phyloP scores from a whole-genome alignment of 306 rosid species.

The Benincasa hispida region DNA sequence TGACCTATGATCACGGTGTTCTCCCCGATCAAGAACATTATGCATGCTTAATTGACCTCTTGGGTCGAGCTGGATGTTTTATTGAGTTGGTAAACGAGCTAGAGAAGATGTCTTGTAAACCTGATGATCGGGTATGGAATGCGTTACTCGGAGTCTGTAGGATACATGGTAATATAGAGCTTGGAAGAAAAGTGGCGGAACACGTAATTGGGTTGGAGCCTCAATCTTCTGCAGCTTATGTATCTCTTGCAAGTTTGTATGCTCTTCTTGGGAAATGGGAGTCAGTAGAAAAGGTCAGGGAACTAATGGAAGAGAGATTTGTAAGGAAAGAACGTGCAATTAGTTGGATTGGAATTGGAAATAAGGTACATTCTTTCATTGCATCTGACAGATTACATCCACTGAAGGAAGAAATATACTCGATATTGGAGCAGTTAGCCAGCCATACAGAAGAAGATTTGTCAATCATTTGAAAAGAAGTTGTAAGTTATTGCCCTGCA shows the following conservation, averaged over 20 bases:
- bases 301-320: slow-evolving; percentile 38
- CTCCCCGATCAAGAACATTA: slow-evolving; percentile 71
- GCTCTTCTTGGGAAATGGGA: slow-evolving; percentile 55
- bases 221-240: slow-evolving; percentile 36
- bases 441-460: slow-evolving; percentile 32
- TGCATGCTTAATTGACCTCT: slow-evolving; percentile 59
- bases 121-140: slow-evolving; percentile 38
- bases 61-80: slow-evolving; percentile 46
- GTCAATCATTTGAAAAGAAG: slow-evolving; percentile 19
- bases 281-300: slow-evolving; percentile 39
- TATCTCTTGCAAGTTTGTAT: slow-evolving; percentile 47
- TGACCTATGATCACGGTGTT: slow-evolving; percentile 34
- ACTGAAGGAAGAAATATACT: slow-evolving; percentile 40
- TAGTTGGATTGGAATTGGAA: slow-evolving; percentile 51
- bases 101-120: slow-evolving; percentile 36
- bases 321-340: slow-evolving; percentile 33
- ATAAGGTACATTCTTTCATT: slow-evolving; percentile 38
- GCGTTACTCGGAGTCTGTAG: slow-evolving; percentile 48
- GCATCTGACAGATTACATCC: slow-evolving; percentile 47
- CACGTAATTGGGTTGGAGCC: slow-evolving; percentile 47
- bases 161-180: slow-evolving; percentile 32
- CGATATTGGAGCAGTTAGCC: slow-evolving; percentile 35
- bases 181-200: slow-evolving; percentile 49
- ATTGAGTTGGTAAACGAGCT: slow-evolving; percentile 31
- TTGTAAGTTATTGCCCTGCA: neutral